phyloP scores from a whole-genome alignment of 2,329 filamentous ascomycete species.

The Trichoderma asperellum region DNA sequence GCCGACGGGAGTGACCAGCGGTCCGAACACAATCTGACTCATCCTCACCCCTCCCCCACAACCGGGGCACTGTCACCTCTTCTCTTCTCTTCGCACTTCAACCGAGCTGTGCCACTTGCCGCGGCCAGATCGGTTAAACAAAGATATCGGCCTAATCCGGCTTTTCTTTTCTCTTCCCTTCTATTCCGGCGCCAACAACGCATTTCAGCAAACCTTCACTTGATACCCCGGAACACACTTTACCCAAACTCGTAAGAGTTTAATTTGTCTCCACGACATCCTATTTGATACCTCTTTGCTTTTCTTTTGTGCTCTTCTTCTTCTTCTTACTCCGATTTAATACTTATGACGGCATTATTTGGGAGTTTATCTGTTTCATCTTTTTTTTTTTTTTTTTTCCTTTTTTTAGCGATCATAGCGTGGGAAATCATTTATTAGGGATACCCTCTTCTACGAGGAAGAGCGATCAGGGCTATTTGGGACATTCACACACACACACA shows the following conservation, averaged over 20 bases:
- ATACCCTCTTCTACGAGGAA: conserved; percentile 18
- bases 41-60: conserved; percentile 2
- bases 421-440: conserved; percentile 1
- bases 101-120: background rate
- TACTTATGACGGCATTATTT: conserved; percentile 24
- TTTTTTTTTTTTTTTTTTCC: conserved; percentile 4
- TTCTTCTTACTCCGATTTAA: conserved; percentile 10
- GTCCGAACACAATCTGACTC: conserved; percentile 22
- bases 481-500: conserved; percentile 6
- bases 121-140: conserved; percentile 19
- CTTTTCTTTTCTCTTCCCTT: conserved; percentile 8
- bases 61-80: background rate
- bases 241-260: background rate
- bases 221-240: conserved; percentile 19
- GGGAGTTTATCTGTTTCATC: background rate
- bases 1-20: conserved; percentile 14
- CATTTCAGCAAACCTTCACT: conserved; percentile 3
- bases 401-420: conserved; percentile 22
- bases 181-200: background rate
- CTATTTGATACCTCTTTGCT: background rate
- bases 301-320: background rate
- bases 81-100: background rate
- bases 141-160: conserved; percentile 6
- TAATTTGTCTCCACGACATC: conserved; percentile 12
- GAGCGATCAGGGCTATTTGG: conserved; percentile 9